Conservation (phyloP, 108 stramenopile species). For the Schizochytrium sp. region DNA sequence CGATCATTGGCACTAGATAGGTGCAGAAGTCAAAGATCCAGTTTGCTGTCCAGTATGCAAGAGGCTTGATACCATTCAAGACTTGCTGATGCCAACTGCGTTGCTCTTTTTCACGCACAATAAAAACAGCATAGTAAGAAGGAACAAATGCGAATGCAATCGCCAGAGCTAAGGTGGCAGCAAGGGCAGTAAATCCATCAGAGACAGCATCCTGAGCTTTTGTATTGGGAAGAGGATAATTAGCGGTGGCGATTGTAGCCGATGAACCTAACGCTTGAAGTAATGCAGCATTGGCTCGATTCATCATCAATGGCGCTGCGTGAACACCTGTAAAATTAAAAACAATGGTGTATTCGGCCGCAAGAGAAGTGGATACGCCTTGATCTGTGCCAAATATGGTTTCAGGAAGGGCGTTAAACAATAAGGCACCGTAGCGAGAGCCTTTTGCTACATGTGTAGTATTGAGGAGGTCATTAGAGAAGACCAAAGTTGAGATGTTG, state of each 20-base stretch:
- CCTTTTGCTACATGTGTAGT: not conserved
- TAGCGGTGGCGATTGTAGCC: not conserved
- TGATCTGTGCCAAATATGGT: not conserved
- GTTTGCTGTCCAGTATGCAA: conserved; percentile 71
- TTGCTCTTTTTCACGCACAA: conserved; percentile 70
- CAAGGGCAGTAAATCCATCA: conserved; percentile 33
- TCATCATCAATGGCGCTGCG: conserved; percentile 58
- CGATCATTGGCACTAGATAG: conserved; percentile 66
- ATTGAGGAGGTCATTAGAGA: not conserved
- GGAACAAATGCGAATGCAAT: conserved; percentile 75
- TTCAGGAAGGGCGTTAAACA: not conserved
- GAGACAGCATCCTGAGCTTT: not conserved
- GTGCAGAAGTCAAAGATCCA: conserved; percentile 70
- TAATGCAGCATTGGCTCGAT: not conserved
- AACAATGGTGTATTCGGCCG: conserved; percentile 24
- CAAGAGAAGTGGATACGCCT: not conserved
- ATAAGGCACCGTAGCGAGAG: not conserved
- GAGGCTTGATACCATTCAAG: conserved; percentile 71
- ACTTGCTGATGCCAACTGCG: conserved; percentile 70
- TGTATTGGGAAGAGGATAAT: not conserved
- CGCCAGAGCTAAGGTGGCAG: conserved; percentile 69
- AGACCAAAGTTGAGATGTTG: not conserved
- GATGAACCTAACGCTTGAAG: not conserved
- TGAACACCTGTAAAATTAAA: conserved; percentile 41
- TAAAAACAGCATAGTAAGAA: conserved; percentile 71